Evolutionary conservation across 1,284 basidiomycete species (phyloP).

Genomic region (Ustilago lituana): DNA sequence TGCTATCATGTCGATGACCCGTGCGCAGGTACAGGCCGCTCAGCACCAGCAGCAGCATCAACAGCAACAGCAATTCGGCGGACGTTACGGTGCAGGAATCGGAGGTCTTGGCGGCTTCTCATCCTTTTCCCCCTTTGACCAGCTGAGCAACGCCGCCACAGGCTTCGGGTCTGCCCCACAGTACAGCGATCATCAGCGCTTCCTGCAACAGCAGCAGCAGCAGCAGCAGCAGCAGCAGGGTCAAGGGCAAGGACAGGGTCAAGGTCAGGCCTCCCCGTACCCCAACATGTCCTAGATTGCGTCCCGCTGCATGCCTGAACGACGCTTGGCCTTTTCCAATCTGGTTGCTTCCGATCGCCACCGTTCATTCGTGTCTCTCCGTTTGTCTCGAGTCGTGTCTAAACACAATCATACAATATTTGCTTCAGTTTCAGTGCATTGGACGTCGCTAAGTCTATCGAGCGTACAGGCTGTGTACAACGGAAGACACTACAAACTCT

Average conservation of each 20-base stretch:
- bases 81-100: slow-evolving; percentile 28
- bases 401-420: slow-evolving; percentile 2
- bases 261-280: slow-evolving; percentile 23
- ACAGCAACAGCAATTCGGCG: slow-evolving; percentile 36
- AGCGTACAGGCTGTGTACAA: too few relatives aligned
- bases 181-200: slow-evolving; percentile 36
- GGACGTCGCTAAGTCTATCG: too few relatives aligned
- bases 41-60: slow-evolving; percentile 54
- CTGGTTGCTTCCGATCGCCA: too few relatives aligned
- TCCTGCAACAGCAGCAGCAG: slow-evolving; percentile 23
- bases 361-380: not conserved
- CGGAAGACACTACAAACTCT: too few relatives aligned
- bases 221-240: slow-evolving; percentile 33
- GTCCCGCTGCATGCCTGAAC: too few relatives aligned
- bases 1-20: slow-evolving; percentile 59
- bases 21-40: slow-evolving; percentile 49
- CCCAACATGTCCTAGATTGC: slow-evolving; percentile 27
- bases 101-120: slow-evolving; percentile 30
- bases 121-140: slow-evolving; percentile 45
- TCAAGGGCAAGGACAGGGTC: slow-evolving; percentile 24
- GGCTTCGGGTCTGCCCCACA: slow-evolving; percentile 30
- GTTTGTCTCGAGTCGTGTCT: slow-evolving; percentile 4
- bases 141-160: slow-evolving; percentile 28
- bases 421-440: not conserved
- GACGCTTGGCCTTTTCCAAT: too few relatives aligned